phyloP scores from a whole-genome alignment of 176 grass and related monocot genomes.

The Saccharum spontaneum region DNA sequence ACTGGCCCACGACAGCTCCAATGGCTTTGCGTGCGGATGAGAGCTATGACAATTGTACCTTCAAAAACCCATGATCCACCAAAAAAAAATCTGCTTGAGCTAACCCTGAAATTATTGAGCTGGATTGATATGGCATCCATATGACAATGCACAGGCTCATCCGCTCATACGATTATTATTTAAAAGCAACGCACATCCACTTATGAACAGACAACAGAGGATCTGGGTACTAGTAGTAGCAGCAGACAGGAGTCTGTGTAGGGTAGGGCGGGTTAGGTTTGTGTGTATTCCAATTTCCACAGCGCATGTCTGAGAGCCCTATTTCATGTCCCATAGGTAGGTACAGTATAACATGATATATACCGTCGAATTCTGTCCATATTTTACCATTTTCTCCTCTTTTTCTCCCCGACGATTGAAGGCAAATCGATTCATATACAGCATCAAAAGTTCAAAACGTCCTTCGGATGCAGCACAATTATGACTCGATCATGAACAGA shows the following conservation, averaged over 20 bases:
- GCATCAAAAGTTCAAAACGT: not conserved
- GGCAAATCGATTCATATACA: slow-evolving; percentile 34
- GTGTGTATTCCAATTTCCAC: not conserved
- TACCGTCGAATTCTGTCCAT: not conserved
- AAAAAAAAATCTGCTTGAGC: not conserved
- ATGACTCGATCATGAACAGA: not conserved
- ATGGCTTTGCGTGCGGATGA: not conserved
- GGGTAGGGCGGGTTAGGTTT: not conserved
- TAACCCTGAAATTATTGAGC: too few relatives aligned
- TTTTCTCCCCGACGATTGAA: not conserved
- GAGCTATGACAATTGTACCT: not conserved
- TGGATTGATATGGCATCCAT: not conserved
- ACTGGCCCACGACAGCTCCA: not conserved
- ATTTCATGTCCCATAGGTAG: not conserved
- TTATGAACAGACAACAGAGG: not conserved
- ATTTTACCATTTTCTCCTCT: not conserved
- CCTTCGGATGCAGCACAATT: slow-evolving; percentile 30
- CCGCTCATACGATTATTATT: not conserved
- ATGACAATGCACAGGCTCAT: not conserved
- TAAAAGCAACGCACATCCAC: not conserved
- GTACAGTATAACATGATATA: not conserved
- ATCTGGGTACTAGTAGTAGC: too few relatives aligned
- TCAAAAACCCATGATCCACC: not conserved
- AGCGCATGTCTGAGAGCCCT: not conserved
- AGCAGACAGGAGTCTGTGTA: not conserved